Conservation (phyloP, 2,329 filamentous ascomycete genomes). For the Aspergillus novoparasiticus region DNA sequence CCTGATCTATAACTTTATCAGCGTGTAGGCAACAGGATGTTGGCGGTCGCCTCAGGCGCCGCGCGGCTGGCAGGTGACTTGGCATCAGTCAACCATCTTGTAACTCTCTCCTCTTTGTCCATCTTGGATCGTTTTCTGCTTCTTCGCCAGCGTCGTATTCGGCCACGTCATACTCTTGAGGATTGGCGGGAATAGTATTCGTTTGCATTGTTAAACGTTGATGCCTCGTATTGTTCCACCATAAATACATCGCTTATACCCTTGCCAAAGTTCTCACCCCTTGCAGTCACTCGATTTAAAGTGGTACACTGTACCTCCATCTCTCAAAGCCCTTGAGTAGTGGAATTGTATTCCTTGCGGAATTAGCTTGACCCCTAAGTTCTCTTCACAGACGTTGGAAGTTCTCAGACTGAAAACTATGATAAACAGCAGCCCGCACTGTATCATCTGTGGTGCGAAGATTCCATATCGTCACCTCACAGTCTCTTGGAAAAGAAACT, state of each 20-base stretch:
- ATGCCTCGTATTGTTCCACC: background rate
- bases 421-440: background rate
- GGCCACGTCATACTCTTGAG: background rate
- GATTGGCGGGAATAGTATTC: background rate
- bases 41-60: background rate
- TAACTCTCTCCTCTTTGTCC: background rate
- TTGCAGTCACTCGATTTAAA: background rate
- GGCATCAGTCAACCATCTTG: background rate
- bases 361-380: background rate
- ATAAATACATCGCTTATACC: background rate
- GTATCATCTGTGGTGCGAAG: constrained; percentile 18
- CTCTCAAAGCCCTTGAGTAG: background rate
- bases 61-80: background rate
- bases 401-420: background rate
- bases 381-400: background rate
- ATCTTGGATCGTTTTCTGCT: background rate
- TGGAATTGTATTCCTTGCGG: background rate
- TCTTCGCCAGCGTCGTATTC: background rate
- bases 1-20: background rate
- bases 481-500: background rate
- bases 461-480: constrained; percentile 11
- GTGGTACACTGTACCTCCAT: background rate
- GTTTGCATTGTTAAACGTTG: background rate
- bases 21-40: constrained; percentile 1
- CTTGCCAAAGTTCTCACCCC: background rate